Conservation (phyloP, 1,284 basidiomycete species). For the Hortiboletus rubellus region DNA sequence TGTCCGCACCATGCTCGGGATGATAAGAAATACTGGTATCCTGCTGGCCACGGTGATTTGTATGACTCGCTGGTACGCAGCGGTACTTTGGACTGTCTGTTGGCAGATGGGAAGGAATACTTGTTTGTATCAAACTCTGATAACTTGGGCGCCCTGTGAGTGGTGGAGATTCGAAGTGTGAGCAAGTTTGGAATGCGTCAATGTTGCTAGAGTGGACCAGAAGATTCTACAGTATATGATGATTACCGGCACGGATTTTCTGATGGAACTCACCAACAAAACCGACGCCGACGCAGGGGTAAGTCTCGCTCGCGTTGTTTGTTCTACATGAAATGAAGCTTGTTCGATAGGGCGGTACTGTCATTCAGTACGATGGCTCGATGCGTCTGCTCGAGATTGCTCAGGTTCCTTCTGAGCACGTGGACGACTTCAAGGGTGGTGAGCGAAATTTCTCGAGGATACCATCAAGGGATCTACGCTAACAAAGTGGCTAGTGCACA, state of each 20-base stretch:
- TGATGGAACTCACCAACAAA: constrained; percentile 99
- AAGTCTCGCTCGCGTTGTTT: not conserved
- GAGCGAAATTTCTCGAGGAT: not conserved
- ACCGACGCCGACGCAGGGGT: constrained; percentile 93
- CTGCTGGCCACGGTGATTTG: constrained; percentile 96
- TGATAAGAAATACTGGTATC: constrained; percentile 97
- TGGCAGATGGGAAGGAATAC: constrained; percentile 96
- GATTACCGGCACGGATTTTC: constrained; percentile 81
- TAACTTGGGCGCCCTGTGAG: constrained; percentile 95
- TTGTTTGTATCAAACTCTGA: constrained; percentile 99
- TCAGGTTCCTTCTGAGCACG: constrained; percentile 94
- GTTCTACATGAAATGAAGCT: not conserved
- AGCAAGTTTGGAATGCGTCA: constrained; percentile 17
- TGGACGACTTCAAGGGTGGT: constrained; percentile 93
- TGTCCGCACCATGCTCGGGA: constrained; percentile 61
- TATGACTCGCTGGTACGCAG: constrained; percentile 93
- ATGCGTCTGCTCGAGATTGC: constrained; percentile 95
- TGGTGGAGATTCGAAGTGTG: constrained; percentile 67
- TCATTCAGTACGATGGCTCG: constrained; percentile 93
- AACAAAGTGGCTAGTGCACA: constrained; percentile 49
- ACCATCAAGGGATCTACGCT: not conserved
- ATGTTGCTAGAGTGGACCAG: constrained; percentile 62
- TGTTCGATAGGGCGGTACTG: constrained; percentile 80
- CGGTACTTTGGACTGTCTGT: constrained; percentile 90
- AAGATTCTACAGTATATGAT: constrained; percentile 88